phyloP scores from a whole-genome alignment of 2,329 filamentous ascomycete species.

The Didymella lethalis region DNA sequence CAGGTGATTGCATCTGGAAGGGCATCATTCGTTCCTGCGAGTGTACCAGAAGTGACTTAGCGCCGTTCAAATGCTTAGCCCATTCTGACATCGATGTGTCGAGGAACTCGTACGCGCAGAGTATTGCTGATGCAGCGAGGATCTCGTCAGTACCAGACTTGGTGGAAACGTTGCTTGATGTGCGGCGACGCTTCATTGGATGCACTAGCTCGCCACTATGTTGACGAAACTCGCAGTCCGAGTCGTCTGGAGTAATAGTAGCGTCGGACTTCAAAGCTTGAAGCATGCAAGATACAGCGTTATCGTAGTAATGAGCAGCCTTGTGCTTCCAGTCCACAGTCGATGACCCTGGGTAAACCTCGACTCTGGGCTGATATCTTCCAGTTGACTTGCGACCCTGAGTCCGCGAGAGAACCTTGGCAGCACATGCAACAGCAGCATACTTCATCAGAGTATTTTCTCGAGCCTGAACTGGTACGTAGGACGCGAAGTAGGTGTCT shows the following conservation, averaged over 20 bases:
- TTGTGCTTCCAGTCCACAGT: conserved; percentile 67
- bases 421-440: conserved; percentile 67
- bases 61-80: conserved; percentile 70
- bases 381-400: conserved; percentile 61
- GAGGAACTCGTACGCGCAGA: conserved; percentile 74
- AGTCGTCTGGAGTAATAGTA: conserved; percentile 40
- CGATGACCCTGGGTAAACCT: conserved; percentile 58
- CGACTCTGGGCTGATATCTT: conserved; percentile 60
- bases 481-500: conserved; percentile 66
- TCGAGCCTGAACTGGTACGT: conserved; percentile 65
- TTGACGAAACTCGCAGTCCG: conserved; percentile 35
- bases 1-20: conserved; percentile 54
- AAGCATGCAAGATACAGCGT: conserved; percentile 60
- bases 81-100: conserved; percentile 69
- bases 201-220: conserved; percentile 26
- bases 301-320: conserved; percentile 67
- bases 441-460: conserved; percentile 60
- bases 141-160: conserved; percentile 65
- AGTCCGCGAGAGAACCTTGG: conserved; percentile 66
- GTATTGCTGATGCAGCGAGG: conserved; percentile 69
- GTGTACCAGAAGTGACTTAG: conserved; percentile 68
- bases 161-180: conserved; percentile 50
- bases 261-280: conserved; percentile 48
- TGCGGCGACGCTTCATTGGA: conserved; percentile 52
- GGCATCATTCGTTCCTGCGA: conserved; percentile 60